Evolutionary conservation across 78 protist species (phyloP), one percentile per base, ranked within the genome.

Genomic region (Polysphondylium violaceum): DNA sequence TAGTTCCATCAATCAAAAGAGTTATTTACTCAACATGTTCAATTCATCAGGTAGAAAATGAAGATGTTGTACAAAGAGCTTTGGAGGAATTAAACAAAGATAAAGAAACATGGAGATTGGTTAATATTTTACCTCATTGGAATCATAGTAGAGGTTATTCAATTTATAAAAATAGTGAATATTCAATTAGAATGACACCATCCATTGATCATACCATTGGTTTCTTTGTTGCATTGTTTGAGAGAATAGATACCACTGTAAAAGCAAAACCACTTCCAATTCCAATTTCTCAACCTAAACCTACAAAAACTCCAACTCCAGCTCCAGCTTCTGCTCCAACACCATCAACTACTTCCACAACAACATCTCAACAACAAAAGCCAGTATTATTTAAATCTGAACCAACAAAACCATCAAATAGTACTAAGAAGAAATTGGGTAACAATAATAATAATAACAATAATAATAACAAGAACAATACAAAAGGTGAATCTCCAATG

Each of bases 1-100:
- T n/a, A 75, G 65, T 88, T 41, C 94, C 94, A 69, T 53, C 55
- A 25, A 87, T 88, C 19, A 88, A 88, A 27, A 88, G 43, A 67
- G 94, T 88, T 11, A 75, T 67, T 2, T 88, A 88, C 53, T 74
- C 87, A 19, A 88, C 94, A 36, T 88, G 94, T 67, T 88, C 94
- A 59, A 55, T 77, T 38, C 94, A 88, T 76, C 94, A 88, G 50
- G 17, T 36, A 29, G 94, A 88, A n/a, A 88, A 88, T 63, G 94
- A 88, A 31, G 94, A 88, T 73, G 94, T 88, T 36, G 94, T 88
- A 38, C 21, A 76, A 29, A 41, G 77, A 19, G 87, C 88, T 25
- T 31, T 88, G 2, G 31, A 65, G 0, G 67, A 61, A 23, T 76
- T 83, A 43, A 83, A 83, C 69, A 21, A 25, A 41, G 25, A 38